phyloP scores from a whole-genome alignment of 352 stramenopile species.

The Pythium vanterpoolii region DNA sequence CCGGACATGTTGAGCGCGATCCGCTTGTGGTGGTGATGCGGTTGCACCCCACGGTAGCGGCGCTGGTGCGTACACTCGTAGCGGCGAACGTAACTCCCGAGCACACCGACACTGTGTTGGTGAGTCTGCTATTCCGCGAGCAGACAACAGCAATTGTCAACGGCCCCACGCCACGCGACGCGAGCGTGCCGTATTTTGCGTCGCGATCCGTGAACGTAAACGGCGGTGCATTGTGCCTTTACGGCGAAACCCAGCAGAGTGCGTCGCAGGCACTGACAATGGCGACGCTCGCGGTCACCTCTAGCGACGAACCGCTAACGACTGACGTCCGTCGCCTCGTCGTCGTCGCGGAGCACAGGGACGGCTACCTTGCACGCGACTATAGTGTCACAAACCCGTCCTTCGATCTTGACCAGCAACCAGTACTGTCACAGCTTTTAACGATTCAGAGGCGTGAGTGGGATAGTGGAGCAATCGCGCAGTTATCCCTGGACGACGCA shows the following conservation, averaged over 20 bases:
- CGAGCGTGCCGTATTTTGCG: conserved; percentile 8
- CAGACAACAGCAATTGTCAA: background rate
- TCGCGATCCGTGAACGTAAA: conserved; percentile 9
- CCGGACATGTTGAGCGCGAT: background rate
- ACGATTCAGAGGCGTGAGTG: conserved; percentile 19
- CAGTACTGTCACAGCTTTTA: background rate
- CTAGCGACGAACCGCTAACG: background rate
- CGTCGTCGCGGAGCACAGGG: conserved; percentile 18
- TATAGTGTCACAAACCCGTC: background rate
- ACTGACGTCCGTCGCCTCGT: conserved; percentile 8
- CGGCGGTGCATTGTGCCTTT: conserved; percentile 16
- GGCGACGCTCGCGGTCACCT: conserved; percentile 13
- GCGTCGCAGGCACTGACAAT: conserved; percentile 18
- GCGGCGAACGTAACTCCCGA: background rate
- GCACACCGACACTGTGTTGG: conserved; percentile 2
- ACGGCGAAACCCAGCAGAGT: conserved; percentile 7
- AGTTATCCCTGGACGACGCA: conserved; percentile 24
- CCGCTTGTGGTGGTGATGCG: conserved; percentile 20
- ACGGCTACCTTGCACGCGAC: conserved; percentile 18
- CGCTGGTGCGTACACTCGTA: conserved; percentile 7
- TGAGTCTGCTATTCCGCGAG: conserved; percentile 20
- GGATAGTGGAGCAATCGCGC: conserved; percentile 12
- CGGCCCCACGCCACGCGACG: background rate
- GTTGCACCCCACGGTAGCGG: conserved; percentile 10
- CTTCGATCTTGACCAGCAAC: background rate